phyloP scores from a whole-genome alignment of 2,329 filamentous ascomycete genomes.

The Hypoxylon sp. region DNA sequence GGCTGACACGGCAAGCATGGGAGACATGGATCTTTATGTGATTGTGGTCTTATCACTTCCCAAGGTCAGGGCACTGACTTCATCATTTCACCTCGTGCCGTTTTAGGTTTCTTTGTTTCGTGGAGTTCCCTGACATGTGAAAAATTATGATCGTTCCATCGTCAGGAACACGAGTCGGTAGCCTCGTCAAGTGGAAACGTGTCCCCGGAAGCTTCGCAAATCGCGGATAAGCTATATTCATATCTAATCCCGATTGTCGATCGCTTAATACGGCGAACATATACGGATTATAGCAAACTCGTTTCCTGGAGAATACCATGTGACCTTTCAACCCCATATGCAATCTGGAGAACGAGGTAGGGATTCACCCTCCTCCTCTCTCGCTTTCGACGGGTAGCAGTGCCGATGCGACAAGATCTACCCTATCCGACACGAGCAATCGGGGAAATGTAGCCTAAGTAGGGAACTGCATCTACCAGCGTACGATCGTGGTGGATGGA shows the following conservation, averaged over 20 bases:
- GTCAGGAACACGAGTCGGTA: constrained; percentile 7
- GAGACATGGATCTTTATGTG: constrained; percentile 34
- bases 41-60: constrained; percentile 33
- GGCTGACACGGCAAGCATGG: constrained; percentile 33
- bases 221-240: constrained; percentile 14
- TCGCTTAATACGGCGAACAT: constrained; percentile 23
- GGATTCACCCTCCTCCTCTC: constrained; percentile 12
- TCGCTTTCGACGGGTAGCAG: constrained; percentile 41
- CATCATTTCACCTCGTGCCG: constrained; percentile 43
- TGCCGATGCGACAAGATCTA: constrained; percentile 46
- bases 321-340: constrained; percentile 33
- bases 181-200: constrained; percentile 20
- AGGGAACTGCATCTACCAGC: constrained; percentile 41
- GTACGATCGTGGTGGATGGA: constrained; percentile 40
- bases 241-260: constrained; percentile 18
- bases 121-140: constrained; percentile 41
- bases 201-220: constrained; percentile 34
- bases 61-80: constrained; percentile 36
- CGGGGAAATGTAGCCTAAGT: constrained; percentile 44
- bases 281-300: constrained; percentile 18
- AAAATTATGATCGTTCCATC: constrained; percentile 11
- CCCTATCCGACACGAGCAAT: constrained; percentile 40
- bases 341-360: constrained; percentile 30
- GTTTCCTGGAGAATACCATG: constrained; percentile 28
- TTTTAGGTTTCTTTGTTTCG: constrained; percentile 40